phyloP scores from a whole-genome alignment of 129 eudicot species.

The Lactuca saligna region DNA sequence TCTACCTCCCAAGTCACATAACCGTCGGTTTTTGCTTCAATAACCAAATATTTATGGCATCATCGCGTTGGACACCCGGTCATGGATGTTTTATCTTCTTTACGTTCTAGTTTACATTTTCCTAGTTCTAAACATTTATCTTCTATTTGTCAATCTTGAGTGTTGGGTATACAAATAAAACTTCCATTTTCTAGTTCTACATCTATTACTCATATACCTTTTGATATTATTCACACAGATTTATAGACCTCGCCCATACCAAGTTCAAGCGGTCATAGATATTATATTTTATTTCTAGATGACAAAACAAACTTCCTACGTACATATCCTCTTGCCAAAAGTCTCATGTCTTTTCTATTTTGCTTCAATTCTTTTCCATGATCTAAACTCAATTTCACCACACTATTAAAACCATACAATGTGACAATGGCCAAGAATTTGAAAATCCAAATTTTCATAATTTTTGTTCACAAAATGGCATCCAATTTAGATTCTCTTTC shows the following conservation, averaged over 20 bases:
- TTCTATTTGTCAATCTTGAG: not conserved
- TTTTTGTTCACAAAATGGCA: not conserved
- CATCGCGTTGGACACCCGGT: not conserved
- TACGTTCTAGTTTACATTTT: not conserved
- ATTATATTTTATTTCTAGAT: too few relatives aligned
- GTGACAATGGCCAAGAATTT: not conserved
- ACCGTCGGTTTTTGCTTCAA: not conserved
- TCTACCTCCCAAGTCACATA: not conserved
- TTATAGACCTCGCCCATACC: too few relatives aligned
- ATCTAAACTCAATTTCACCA: not conserved
- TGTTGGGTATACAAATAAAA: too few relatives aligned
- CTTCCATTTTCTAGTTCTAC: not conserved
- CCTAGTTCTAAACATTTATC: not conserved
- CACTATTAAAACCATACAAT: conserved; percentile 5
- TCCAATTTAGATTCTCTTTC: not conserved
- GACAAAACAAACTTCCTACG: too few relatives aligned
- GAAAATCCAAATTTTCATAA: not conserved
- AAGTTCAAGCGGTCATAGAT: too few relatives aligned
- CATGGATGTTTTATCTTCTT: too few relatives aligned
- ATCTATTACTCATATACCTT: not conserved
- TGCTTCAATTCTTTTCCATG: not conserved
- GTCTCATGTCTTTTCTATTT: too few relatives aligned
- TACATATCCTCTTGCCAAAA: too few relatives aligned
- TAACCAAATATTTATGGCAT: not conserved
- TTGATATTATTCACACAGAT: too few relatives aligned